Evolutionary conservation across 108 stramenopile species (phyloP).

Genomic region (Phaeodactylum tricornutum): DNA sequence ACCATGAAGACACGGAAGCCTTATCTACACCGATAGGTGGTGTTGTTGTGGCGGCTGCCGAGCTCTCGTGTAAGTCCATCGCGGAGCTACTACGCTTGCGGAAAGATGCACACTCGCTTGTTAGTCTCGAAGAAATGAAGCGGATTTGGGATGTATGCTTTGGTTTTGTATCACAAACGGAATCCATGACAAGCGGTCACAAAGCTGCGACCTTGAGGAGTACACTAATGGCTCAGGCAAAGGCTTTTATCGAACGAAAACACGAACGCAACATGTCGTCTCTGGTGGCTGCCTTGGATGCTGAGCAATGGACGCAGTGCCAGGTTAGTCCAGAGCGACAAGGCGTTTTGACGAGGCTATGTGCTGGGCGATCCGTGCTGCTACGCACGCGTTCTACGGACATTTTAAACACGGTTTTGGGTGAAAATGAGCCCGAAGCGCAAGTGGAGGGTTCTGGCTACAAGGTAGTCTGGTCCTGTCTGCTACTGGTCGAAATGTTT

Average conservation of each 20-base stretch:
- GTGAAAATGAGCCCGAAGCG: slow-evolving; percentile 48
- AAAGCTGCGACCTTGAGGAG: slow-evolving; percentile 83
- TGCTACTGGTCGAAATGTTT: slow-evolving; percentile 86
- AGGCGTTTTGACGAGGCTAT: slow-evolving; percentile 61
- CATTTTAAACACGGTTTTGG: slow-evolving; percentile 2
- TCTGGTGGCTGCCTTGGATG: slow-evolving; percentile 81
- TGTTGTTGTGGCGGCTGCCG: slow-evolving; percentile 54
- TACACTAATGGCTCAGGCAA: slow-evolving; percentile 83
- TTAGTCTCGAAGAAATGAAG: slow-evolving; percentile 74
- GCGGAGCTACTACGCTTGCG: slow-evolving; percentile 74
- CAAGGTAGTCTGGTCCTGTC: slow-evolving; percentile 91
- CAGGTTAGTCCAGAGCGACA: slow-evolving; percentile 75
- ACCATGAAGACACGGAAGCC: slow-evolving; percentile 7
- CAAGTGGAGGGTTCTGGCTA: slow-evolving; percentile 75
- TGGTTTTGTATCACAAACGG: slow-evolving; percentile 57
- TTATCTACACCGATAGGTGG: slow-evolving; percentile 1
- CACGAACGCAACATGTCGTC: slow-evolving; percentile 88
- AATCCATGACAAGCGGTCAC: slow-evolving; percentile 48
- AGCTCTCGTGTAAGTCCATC: slow-evolving; percentile 71
- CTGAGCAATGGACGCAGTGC: slow-evolving; percentile 88
- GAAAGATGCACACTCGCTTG: slow-evolving; percentile 74
- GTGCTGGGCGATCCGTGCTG: slow-evolving; percentile 62
- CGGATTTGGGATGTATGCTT: slow-evolving; percentile 78
- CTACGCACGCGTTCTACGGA: slow-evolving; percentile 6
- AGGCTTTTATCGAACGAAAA: slow-evolving; percentile 83